Percentiles rank a stretch among this genome's conserved stretches.
Conservation (phyloP, 148 eudicot species). For the Chenopodium album region DNA sequence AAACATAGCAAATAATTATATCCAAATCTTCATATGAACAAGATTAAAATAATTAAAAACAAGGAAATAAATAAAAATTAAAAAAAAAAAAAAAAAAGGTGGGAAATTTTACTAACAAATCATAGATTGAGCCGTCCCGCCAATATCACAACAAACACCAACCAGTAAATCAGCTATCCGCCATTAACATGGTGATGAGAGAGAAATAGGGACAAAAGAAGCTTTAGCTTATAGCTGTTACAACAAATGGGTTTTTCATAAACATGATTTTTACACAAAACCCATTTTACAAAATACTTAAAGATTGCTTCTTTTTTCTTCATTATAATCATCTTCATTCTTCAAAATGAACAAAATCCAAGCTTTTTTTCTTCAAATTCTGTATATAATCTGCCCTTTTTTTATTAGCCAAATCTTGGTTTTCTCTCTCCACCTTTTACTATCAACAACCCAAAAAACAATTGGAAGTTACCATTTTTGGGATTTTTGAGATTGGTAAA, state of each 20-base stretch:
- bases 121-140: constrained; percentile 40
- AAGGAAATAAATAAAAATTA: not conserved
- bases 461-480: not conserved
- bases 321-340: constrained; percentile 10
- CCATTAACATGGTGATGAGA: constrained; percentile 19
- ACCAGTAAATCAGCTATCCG: constrained; percentile 13
- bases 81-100: not conserved
- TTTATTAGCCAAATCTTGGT: not conserved
- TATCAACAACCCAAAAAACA: not conserved
- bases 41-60: not conserved
- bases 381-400: not conserved
- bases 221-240: constrained; percentile 9
- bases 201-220: constrained; percentile 20
- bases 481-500: not conserved
- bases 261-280: constrained; percentile 22
- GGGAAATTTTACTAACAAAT: constrained; percentile 25
- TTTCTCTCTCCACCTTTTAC: not conserved
- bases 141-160: constrained; percentile 32
- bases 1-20: not conserved
- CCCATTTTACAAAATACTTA: constrained; percentile 15
- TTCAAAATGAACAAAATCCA: not conserved
- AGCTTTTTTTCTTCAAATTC: not conserved
- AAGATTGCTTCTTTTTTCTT: constrained; percentile 8
- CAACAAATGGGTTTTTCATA: constrained; percentile 7
- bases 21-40: constrained; percentile 25